Evolutionary conservation across 139 green algal genomes (phyloP).

Genomic region (Chlamydomonas schloesseri): DNA sequence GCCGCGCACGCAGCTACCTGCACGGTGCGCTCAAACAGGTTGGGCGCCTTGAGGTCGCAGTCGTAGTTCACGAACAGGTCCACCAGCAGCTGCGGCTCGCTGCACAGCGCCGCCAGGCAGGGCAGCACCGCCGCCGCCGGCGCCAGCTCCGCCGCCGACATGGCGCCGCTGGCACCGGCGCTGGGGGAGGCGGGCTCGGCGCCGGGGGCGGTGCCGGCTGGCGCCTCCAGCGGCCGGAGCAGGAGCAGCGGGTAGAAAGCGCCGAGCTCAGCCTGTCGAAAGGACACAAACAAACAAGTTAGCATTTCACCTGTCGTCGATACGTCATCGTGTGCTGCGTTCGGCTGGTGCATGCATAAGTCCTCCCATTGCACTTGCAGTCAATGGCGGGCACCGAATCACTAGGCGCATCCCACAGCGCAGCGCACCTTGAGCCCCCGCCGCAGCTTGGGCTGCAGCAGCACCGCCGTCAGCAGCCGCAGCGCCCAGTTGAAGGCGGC

Average conservation of each 20-base stretch:
- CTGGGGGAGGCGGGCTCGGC: too few relatives aligned
- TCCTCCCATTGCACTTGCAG: too few relatives aligned
- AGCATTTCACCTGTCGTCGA: too few relatives aligned
- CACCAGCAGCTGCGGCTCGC: slow-evolving; percentile 79
- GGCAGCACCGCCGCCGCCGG: slow-evolving; percentile 59
- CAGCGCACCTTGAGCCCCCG: slow-evolving; percentile 41
- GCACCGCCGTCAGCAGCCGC: slow-evolving; percentile 64
- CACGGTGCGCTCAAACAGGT: slow-evolving; percentile 88
- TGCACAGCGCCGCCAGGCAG: slow-evolving; percentile 61
- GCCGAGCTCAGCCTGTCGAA: slow-evolving; percentile 86
- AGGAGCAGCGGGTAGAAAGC: slow-evolving; percentile 93
- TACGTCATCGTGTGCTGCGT: too few relatives aligned
- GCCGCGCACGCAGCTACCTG: too few relatives aligned
- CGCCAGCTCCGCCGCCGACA: slow-evolving; percentile 19
- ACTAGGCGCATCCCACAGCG: too few relatives aligned
- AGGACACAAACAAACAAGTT: too few relatives aligned
- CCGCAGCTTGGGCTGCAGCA: slow-evolving; percentile 57
- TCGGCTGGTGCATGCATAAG: too few relatives aligned
- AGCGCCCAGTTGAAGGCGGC: slow-evolving; percentile 66
- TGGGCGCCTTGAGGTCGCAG: slow-evolving; percentile 86
- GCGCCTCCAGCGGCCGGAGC: slow-evolving; percentile 82
- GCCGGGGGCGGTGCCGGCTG: neutral
- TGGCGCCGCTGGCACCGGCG: too few relatives aligned
- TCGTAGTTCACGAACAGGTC: slow-evolving; percentile 98
- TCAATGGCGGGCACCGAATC: too few relatives aligned